Evolutionary conservation across 1,284 basidiomycete genomes (phyloP).

Genomic region (Cystobasidium pallidum): DNA sequence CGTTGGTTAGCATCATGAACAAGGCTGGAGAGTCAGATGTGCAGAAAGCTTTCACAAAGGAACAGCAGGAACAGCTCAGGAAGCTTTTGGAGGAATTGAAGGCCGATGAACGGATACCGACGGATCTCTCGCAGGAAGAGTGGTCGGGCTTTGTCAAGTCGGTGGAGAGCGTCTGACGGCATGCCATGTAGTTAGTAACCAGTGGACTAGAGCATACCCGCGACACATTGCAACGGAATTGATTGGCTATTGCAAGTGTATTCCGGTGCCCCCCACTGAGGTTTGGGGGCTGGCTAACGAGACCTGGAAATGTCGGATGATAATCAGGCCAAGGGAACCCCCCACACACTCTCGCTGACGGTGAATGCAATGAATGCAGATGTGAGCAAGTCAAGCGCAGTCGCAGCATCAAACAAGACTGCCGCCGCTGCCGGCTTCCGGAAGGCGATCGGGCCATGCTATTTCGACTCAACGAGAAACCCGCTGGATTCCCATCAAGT

Average conservation of each 20-base stretch:
- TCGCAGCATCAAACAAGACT: no score
- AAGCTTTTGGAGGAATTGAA: conserved; percentile 55
- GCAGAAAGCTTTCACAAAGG: conserved; percentile 52
- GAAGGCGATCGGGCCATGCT: conserved; percentile 21
- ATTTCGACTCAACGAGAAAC: neutral
- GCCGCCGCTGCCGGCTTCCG: neutral
- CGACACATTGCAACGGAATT: no score
- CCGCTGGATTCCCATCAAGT: no score
- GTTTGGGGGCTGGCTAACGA: no score
- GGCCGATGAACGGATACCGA: conserved; percentile 35
- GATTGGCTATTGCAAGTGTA: no score
- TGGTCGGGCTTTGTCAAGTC: conserved; percentile 16
- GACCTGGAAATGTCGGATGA: no score
- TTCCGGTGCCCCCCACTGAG: no score
- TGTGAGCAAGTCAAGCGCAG: no score
- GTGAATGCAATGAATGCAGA: no score
- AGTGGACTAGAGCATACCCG: neutral
- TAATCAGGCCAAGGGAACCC: no score
- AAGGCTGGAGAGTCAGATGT: conserved; percentile 13
- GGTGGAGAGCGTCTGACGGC: neutral
- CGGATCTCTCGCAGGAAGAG: conserved; percentile 34
- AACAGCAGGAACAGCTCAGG: conserved; percentile 55
- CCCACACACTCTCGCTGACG: no score
- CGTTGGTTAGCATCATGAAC: conserved; percentile 57
- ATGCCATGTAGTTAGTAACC: neutral